phyloP scores from a whole-genome alignment of 2,329 filamentous ascomycete species.

The Scleromitrula shiraiana region DNA sequence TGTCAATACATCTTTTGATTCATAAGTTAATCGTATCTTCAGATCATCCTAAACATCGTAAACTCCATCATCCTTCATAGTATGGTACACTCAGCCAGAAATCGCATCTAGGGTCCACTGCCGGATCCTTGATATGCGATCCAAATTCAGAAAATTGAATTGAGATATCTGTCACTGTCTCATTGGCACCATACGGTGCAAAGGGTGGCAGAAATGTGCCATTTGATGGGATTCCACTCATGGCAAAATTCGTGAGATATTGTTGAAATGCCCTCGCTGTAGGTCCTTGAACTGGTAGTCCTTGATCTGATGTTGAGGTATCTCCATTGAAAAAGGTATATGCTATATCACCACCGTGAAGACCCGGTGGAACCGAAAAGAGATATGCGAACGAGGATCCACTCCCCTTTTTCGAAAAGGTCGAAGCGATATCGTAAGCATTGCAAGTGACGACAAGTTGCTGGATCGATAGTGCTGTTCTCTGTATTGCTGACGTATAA shows the following conservation, averaged over 20 bases:
- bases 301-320: constrained; percentile 11
- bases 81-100: constrained; percentile 25
- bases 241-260: constrained; percentile 31
- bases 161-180: constrained; percentile 11
- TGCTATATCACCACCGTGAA: constrained; percentile 43
- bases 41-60: background rate
- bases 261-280: constrained; percentile 31
- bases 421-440: constrained; percentile 40
- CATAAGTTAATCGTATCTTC: too few relatives aligned
- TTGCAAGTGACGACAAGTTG: constrained; percentile 43
- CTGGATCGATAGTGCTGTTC: constrained; percentile 34
- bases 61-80: background rate
- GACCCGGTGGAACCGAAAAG: constrained; percentile 43
- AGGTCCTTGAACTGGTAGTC: constrained; percentile 16
- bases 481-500: constrained; percentile 38
- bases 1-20: too few relatives aligned
- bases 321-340: constrained; percentile 43
- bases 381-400: constrained; percentile 37
- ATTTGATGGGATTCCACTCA: constrained; percentile 26
- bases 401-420: constrained; percentile 33
- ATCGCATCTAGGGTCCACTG: constrained; percentile 27
- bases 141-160: constrained; percentile 1
- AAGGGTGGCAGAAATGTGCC: constrained; percentile 16
- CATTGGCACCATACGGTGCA: constrained; percentile 13
- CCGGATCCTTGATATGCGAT: constrained; percentile 11